Evolutionary conservation across 345 rosid genomes (phyloP).

Genomic region (Limnanthes douglasii): DNA sequence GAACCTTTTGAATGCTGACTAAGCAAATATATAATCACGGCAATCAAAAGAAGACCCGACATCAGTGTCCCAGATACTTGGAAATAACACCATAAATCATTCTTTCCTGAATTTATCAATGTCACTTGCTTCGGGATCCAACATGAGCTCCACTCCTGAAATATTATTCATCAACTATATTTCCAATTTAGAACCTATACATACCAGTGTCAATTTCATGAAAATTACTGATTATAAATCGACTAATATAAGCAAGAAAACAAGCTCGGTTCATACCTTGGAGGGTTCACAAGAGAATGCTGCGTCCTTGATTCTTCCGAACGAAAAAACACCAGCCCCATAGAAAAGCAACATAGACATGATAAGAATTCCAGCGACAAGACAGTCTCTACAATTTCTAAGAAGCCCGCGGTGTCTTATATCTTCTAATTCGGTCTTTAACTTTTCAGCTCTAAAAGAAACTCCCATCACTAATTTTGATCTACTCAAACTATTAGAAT

Average conservation of each 20-base stretch:
- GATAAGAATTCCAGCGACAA: slow-evolving; percentile 52
- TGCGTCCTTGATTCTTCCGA: slow-evolving; percentile 51
- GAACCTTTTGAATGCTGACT: slow-evolving; percentile 42
- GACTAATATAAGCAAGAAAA: too few relatives aligned
- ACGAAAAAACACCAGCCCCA: slow-evolving; percentile 52
- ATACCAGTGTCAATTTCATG: not conserved
- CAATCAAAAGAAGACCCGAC: slow-evolving; percentile 56
- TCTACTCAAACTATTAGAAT: slow-evolving; percentile 47
- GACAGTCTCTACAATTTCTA: slow-evolving; percentile 53
- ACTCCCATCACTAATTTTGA: slow-evolving; percentile 51
- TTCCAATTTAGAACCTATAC: not conserved
- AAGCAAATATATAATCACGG: slow-evolving; percentile 32
- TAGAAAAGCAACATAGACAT: slow-evolving; percentile 40
- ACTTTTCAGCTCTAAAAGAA: slow-evolving; percentile 52
- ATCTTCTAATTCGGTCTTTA: slow-evolving; percentile 61
- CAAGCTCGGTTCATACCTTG: too few relatives aligned
- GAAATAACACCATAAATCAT: slow-evolving; percentile 34
- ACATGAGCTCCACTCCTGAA: slow-evolving; percentile 35
- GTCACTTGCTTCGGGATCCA: slow-evolving; percentile 51
- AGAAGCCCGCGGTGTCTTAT: slow-evolving; percentile 49
- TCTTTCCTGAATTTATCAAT: slow-evolving; percentile 30
- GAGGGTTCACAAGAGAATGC: slow-evolving; percentile 40
- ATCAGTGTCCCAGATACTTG: slow-evolving; percentile 45
- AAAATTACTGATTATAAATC: too few relatives aligned
- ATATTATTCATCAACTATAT: not conserved